Conservation (phyloP, 139 green algal species). For the Coccomyxa sp. region DNA sequence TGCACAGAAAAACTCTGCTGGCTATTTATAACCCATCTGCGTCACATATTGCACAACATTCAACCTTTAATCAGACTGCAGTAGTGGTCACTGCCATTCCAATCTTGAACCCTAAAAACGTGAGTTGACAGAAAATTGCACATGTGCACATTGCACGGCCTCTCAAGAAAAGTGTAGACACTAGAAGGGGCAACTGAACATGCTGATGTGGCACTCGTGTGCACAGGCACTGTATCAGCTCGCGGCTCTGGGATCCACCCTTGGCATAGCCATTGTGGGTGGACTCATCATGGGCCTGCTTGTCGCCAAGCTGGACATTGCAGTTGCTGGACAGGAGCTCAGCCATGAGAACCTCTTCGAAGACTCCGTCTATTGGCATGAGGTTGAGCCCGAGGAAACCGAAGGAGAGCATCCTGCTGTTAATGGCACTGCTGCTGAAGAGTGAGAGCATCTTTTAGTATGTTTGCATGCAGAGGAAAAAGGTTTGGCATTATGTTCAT, state of each 20-base stretch:
- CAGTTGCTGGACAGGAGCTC: not conserved
- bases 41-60: not conserved
- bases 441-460: no score
- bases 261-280: constrained; percentile 24
- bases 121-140: not conserved
- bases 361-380: constrained; percentile 24
- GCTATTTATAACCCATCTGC: not conserved
- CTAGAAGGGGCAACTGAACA: not conserved
- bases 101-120: not conserved
- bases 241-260: constrained; percentile 11
- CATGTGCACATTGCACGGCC: not conserved
- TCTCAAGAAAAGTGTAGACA: not conserved
- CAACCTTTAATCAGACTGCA: not conserved
- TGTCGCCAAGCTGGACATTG: constrained; percentile 4
- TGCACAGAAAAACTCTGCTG: not conserved
- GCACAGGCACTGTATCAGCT: constrained; percentile 21
- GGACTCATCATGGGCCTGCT: constrained; percentile 19
- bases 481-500: no score
- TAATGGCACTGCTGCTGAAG: no score
- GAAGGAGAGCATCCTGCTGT: no score
- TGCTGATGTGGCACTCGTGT: not conserved
- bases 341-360: constrained; percentile 27
- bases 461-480: no score
- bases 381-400: not conserved
- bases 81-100: not conserved